phyloP scores from a whole-genome alignment of 2,329 filamentous ascomycete genomes.

The Calonectria henricotiae region DNA sequence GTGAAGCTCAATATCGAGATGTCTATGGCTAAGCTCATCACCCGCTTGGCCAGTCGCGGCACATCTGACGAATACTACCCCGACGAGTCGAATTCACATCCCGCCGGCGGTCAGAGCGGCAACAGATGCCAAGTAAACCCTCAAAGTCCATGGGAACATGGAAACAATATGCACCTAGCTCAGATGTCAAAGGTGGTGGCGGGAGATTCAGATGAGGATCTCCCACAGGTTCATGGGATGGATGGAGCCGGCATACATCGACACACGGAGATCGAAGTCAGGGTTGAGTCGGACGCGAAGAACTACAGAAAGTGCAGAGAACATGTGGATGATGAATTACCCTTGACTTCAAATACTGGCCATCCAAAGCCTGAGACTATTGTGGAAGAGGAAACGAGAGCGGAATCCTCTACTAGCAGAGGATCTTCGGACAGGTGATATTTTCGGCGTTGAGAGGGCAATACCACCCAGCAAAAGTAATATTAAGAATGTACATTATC shows the following conservation, averaged over 20 bases:
- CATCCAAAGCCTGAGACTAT: constrained; percentile 42
- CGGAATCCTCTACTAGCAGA: constrained; percentile 2
- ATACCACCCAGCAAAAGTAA: not conserved
- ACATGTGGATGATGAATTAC: constrained; percentile 43
- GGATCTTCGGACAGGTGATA: constrained; percentile 7
- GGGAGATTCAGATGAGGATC: constrained; percentile 46
- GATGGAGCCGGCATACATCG: constrained; percentile 43
- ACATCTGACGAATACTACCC: constrained; percentile 45
- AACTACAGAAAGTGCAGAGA: constrained; percentile 28
- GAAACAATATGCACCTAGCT: constrained; percentile 39
- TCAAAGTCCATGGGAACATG: constrained; percentile 37
- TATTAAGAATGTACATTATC: not conserved
- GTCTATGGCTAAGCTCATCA: constrained; percentile 68
- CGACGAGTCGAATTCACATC: constrained; percentile 43
- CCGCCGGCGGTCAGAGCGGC: constrained; percentile 21
- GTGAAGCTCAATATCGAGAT: constrained; percentile 63
- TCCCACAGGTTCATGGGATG: not conserved
- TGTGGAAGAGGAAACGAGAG: not conserved
- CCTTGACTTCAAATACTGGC: constrained; percentile 45
- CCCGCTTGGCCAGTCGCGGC: constrained; percentile 45
- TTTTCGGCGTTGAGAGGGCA: too few relatives aligned
- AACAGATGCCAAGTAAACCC: constrained; percentile 26
- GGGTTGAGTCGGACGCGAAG: constrained; percentile 39
- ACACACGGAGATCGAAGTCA: constrained; percentile 48
- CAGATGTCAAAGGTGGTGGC: constrained; percentile 46